Percentiles rank a stretch among this genome's conserved stretches.
Conservation (phyloP, 2,329 filamentous ascomycete species). For the Trichoderma afroharzianum region DNA sequence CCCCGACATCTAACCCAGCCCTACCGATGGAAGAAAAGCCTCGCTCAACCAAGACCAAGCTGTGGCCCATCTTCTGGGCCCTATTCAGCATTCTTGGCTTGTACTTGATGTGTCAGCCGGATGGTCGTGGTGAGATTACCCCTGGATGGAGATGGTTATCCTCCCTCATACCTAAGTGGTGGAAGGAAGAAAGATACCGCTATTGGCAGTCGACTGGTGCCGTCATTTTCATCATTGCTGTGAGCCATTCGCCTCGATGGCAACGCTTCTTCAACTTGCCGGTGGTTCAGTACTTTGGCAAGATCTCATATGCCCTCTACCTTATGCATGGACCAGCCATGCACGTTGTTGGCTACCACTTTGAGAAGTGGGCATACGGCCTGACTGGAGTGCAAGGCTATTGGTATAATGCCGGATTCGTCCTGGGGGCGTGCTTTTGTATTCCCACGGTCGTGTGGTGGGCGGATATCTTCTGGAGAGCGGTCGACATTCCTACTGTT, state of each 20-base stretch:
- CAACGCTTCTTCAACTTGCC: conserved; percentile 49
- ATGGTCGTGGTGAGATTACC: conserved; percentile 41
- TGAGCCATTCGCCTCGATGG: conserved; percentile 45
- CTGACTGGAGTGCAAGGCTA: conserved; percentile 45
- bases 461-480: conserved; percentile 54
- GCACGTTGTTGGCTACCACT: conserved; percentile 51
- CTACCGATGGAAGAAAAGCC: conserved; percentile 26
- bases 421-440: conserved; percentile 44
- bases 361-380: conserved; percentile 46
- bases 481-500: conserved; percentile 54
- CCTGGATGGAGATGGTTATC: conserved; percentile 51
- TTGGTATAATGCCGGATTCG: conserved; percentile 45
- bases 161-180: conserved; percentile 47
- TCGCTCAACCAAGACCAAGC: background rate
- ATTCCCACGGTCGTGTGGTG: conserved; percentile 52
- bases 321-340: conserved; percentile 57
- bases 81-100: conserved; percentile 46
- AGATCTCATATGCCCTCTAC: conserved; percentile 59
- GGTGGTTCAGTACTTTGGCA: conserved; percentile 55
- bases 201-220: conserved; percentile 56
- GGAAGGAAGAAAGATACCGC: conserved; percentile 46
- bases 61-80: conserved; percentile 34
- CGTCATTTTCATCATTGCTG: conserved; percentile 48
- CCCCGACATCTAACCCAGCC: conserved; percentile 24
- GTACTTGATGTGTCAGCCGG: conserved; percentile 46